Evolutionary conservation across 768 basidiomycete genomes (phyloP).

Genomic region (Tricholoma terreum): DNA sequence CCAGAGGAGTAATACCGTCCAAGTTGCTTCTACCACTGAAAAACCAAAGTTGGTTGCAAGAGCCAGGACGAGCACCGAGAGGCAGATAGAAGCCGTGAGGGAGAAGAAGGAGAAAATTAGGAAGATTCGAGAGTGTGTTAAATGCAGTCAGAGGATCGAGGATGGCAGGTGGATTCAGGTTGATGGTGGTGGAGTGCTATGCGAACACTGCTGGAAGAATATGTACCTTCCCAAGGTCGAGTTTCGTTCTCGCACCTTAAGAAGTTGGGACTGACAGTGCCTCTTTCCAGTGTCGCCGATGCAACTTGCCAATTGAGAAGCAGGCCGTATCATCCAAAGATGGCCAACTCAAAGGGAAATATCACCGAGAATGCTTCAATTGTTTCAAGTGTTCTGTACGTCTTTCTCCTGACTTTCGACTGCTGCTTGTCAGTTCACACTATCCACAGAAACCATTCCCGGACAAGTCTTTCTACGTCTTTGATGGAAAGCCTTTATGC

Average conservation of each 20-base stretch:
- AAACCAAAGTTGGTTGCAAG: constrained; percentile 54
- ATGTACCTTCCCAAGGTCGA: constrained; percentile 91
- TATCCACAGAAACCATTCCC: constrained; percentile 75
- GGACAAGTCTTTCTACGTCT: constrained; percentile 89
- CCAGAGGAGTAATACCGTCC: constrained; percentile 53
- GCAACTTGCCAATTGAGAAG: constrained; percentile 83
- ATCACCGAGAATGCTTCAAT: constrained; percentile 89
- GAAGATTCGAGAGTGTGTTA: constrained; percentile 53
- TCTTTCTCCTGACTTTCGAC: constrained; percentile 7
- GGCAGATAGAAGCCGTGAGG: constrained; percentile 12
- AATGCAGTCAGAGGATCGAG: constrained; percentile 67
- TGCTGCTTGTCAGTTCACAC: neutral
- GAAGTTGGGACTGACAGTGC: constrained; percentile 3
- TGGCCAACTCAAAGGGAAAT: constrained; percentile 94
- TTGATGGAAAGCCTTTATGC: constrained; percentile 87
- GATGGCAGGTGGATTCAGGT: constrained; percentile 82
- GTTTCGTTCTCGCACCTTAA: constrained; percentile 20
- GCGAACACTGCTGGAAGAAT: constrained; percentile 92
- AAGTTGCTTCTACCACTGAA: constrained; percentile 44
- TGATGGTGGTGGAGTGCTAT: constrained; percentile 74
- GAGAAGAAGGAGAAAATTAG: constrained; percentile 29
- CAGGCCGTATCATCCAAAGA: constrained; percentile 89
- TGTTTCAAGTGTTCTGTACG: constrained; percentile 78
- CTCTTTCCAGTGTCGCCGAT: constrained; percentile 72
- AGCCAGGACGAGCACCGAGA: constrained; percentile 47